Base-by-base conservation (phyloP, 768 basidiomycete genomes). In the Sarcomyxa edulis region DNA sequence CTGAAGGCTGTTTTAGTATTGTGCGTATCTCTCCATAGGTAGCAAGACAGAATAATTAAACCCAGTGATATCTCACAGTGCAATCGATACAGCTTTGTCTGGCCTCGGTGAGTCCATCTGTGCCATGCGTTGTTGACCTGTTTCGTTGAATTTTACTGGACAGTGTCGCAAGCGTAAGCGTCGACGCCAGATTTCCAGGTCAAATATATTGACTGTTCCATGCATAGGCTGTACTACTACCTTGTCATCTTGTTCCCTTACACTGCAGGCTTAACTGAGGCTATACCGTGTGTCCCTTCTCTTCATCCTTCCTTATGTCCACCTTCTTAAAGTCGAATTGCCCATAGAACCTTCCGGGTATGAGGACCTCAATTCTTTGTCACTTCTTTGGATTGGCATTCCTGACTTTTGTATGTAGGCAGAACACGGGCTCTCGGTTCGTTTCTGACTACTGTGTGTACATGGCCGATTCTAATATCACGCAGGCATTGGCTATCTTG, bases 151-250 rank as follows among this genome's bases (percentile, higher is more conserved):
- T 24, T 16, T n/a, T n/a, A n/a, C n/a, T n/a, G n/a, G n/a, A 28
- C 24, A 47, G 46, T 44, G n/a, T 47, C 46, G 2, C 46, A 47
- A 28, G 38, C 46, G 46, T 47, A 36, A 12, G 44, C 24, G 6
- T 41, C 32, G 1, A 29, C 12, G 14, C 11, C 4, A 19, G 20
- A 15, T 34, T 34, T 11, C n/a, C 19, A 19, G 19, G 20, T 3
- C n/a, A 15, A 12, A 34, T 3, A 34, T 34, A 34, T 15, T 20
- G 12, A 34, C 9, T 19, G n/a, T n/a, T n/a, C n/a, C n/a, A n/a
- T n/a, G n/a, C n/a, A n/a, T 20, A 57, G 55, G n/a, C 32, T 53
- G 18, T 58, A 55, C 34, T 43, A 44, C 28, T 55, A 55, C 34
- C 47, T 58, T 18, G 45, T 58, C 16, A 22, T 41, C 18, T 37